These are phyloP conservation scores for Kodamaea sp. DNA, from an alignment of 1,139 yeast genomes.

Conservation along the genomic window DNA sequence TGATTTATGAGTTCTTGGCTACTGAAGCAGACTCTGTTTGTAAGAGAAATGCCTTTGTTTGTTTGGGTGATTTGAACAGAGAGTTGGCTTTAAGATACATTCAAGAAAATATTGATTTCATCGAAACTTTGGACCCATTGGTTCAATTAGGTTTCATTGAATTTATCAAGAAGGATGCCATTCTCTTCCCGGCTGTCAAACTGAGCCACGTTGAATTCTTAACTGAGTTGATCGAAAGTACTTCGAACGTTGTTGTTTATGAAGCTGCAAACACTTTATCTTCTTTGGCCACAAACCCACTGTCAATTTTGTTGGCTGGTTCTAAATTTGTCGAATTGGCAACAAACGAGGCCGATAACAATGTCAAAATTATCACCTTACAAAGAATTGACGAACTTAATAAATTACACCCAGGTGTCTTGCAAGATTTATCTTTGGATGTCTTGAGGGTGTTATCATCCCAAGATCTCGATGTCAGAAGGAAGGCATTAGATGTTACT, in stretches of 20 bases:
- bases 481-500: constrained; percentile 80
- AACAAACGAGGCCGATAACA: constrained; percentile 86
- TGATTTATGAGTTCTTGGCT: constrained; percentile 66
- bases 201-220: constrained; percentile 70
- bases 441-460: constrained; percentile 79
- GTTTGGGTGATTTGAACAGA: constrained; percentile 78
- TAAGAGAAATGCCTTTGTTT: constrained; percentile 92
- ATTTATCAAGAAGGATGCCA: constrained; percentile 82
- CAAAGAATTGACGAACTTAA: constrained; percentile 81
- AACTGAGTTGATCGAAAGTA: constrained; percentile 66
- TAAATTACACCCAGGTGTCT: constrained; percentile 71
- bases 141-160: constrained; percentile 89
- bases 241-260: constrained; percentile 74
- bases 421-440: constrained; percentile 83
- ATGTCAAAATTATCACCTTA: constrained; percentile 86
- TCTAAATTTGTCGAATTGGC: constrained; percentile 85
- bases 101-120: constrained; percentile 61
- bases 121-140: constrained; percentile 75
- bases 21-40: constrained; percentile 92
- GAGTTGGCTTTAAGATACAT: constrained; percentile 80
- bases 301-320: constrained; percentile 71
- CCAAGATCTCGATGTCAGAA: constrained; percentile 88
- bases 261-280: constrained; percentile 91
- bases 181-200: constrained; percentile 58
- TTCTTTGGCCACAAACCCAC: constrained; percentile 63